phyloP scores from a whole-genome alignment of 306 rosid species.

The Lathyrus oleraceus region DNA sequence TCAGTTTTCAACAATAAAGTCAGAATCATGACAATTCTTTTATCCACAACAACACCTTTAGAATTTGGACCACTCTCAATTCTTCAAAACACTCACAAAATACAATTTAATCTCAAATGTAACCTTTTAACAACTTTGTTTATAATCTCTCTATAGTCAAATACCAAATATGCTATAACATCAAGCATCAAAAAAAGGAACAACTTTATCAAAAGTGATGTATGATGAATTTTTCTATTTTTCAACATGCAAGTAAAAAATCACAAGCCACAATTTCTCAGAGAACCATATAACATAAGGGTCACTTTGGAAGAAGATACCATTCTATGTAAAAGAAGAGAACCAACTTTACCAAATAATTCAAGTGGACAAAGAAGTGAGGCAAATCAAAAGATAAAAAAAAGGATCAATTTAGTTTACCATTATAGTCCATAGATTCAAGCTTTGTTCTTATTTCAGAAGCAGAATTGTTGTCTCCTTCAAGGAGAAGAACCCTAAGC shows the following conservation, averaged over 20 bases:
- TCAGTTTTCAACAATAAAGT: conserved; percentile 31
- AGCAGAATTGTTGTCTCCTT: conserved; percentile 70
- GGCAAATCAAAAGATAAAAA: conserved; percentile 13
- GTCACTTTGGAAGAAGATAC: conserved; percentile 44
- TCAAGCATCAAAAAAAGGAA: conserved; percentile 24
- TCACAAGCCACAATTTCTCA: conserved; percentile 37
- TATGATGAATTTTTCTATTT: conserved; percentile 24
- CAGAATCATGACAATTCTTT: conserved; percentile 14
- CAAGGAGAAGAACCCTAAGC: conserved; percentile 89
- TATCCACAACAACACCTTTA: conserved; percentile 28
- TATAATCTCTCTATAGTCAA: conserved; percentile 30
- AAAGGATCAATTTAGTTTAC: conserved; percentile 43
- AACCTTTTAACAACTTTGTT: conserved; percentile 11
- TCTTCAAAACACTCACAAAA: conserved; percentile 15
- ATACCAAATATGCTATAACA: conserved; percentile 27
- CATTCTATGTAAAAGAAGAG: conserved; percentile 34
- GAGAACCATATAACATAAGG: conserved; percentile 23
- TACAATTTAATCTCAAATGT: conserved; percentile 11
- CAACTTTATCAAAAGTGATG: background rate
- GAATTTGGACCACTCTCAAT: conserved; percentile 43
- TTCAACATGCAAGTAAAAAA: conserved; percentile 33
- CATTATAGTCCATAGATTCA: conserved; percentile 84
- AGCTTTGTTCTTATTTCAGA: conserved; percentile 73
- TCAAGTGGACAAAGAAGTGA: conserved; percentile 34
- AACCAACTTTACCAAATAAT: conserved; percentile 41